Base-by-base conservation (phyloP, 2,329 filamentous ascomycete genomes). In the Phialocephala subalpina region DNA sequence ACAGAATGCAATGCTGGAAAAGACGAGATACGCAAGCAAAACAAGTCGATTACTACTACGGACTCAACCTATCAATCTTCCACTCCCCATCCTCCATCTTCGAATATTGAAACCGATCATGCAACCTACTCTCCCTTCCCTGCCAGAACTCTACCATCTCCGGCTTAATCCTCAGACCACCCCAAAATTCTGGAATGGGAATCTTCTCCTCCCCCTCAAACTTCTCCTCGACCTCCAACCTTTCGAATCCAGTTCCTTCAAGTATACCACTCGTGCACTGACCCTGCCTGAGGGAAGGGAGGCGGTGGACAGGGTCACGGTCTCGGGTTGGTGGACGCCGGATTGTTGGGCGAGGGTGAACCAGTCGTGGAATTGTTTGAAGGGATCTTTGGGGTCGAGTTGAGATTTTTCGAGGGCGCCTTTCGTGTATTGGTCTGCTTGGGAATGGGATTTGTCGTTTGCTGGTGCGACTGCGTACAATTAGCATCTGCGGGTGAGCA, bases 121-220 rank as follows among this genome's bases (percentile, higher is more conserved):
- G 96, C 78, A 99, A 81, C 66, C 96, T 86, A 80, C 91, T 97
- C 76, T 93, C 87, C 73, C 96, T 87, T 2, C 96, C 96, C 83
- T 97, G 94, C 89, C 96, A 99, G 78, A 99, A 99, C 84, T 99
- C 96, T 58, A 99, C 86, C 73, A 88, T 87, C 75, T 94, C 91
- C 0, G 96, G 95, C 69, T 94, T 85, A 67, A 99, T 86, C 73
- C 95, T 88, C 77, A 97, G 77, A 0, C 96, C 96, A 35, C 96
- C 96, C 96, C 96, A 99, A 78, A 97, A 97, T 11, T 92, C 90
- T 3, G 96, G 96, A 58, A 97, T 89, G 1, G 94, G 94, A 70
- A 99, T 97, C 64, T 92, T 80, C 33, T 97, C 92, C 70, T 86
- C 75, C 1, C 88, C 92, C 49, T 90, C 85, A 77, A 97, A 99